Evolutionary conservation across 2,329 filamentous ascomycete species (phyloP).

Genomic region (Ophiocordyceps polyrhachis-furcata): DNA sequence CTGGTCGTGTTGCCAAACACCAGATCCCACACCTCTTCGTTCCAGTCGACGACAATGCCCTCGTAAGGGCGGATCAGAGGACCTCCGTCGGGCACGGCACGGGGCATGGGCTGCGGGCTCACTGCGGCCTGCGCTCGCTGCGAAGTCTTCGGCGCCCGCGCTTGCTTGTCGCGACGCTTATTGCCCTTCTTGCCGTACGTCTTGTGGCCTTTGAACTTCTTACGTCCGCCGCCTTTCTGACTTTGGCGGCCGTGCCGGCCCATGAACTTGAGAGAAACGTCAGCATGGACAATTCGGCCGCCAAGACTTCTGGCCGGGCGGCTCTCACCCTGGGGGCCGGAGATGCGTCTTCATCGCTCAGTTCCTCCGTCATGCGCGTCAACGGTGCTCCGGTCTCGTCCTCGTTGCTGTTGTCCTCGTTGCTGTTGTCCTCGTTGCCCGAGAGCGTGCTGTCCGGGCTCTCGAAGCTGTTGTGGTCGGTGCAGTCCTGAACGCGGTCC

Average conservation of each 20-base stretch:
- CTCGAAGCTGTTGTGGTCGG: slow-evolving; percentile 28
- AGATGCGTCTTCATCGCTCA: slow-evolving; percentile 32
- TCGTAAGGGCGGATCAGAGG: slow-evolving; percentile 66
- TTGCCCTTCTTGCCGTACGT: slow-evolving; percentile 29
- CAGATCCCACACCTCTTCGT: slow-evolving; percentile 44
- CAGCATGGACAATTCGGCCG: background rate
- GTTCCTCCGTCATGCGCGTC: slow-evolving; percentile 42
- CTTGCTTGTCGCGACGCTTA: slow-evolving; percentile 27
- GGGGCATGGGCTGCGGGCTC: slow-evolving; percentile 18
- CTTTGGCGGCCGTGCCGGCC: slow-evolving; percentile 6
- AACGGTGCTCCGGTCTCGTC: slow-evolving; percentile 17
- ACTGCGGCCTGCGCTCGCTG: slow-evolving; percentile 11
- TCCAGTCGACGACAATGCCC: slow-evolving; percentile 78
- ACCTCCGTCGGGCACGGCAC: slow-evolving; percentile 26
- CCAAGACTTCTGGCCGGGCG: background rate
- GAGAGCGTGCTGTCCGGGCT: slow-evolving; percentile 27
- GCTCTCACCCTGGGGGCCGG: slow-evolving; percentile 9
- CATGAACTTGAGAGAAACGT: slow-evolving; percentile 4
- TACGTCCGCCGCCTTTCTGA: slow-evolving; percentile 18
- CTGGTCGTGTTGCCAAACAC: slow-evolving; percentile 40
- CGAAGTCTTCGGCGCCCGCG: slow-evolving; percentile 17
- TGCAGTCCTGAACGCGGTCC: slow-evolving; percentile 25
- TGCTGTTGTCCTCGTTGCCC: slow-evolving; percentile 31
- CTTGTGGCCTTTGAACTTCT: slow-evolving; percentile 27
- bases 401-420: slow-evolving; percentile 33